These are phyloP conservation scores for Xerocomellus intermedius DNA, from an alignment of 768 basidiomycete genomes.

Conservation along the genomic window DNA sequence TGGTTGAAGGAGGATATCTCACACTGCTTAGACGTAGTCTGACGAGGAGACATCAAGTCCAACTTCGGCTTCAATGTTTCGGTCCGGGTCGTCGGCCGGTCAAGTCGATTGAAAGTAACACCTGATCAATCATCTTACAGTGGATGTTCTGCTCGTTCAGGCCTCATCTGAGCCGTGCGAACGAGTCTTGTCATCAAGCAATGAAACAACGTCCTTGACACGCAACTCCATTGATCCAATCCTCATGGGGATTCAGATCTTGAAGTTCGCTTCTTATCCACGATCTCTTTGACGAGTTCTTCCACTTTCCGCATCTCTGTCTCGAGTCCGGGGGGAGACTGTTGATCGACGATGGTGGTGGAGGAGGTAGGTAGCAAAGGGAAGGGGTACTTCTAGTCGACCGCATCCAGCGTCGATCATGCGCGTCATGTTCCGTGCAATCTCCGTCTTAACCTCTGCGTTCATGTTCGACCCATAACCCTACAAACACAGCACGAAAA, in stretches of 20 bases:
- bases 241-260: too few relatives aligned
- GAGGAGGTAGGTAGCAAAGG: background rate
- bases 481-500: background rate
- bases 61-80: too few relatives aligned
- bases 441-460: constrained; percentile 46
- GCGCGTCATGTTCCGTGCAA: constrained; percentile 52
- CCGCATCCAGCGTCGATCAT: constrained; percentile 91
- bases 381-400: constrained; percentile 86
- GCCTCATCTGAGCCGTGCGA: too few relatives aligned
- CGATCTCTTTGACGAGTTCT: constrained; percentile 90
- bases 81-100: too few relatives aligned
- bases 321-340: constrained; percentile 91
- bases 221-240: too few relatives aligned
- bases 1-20: background rate
- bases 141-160: too few relatives aligned
- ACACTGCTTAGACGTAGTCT: too few relatives aligned
- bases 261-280: constrained; percentile 56
- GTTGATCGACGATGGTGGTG: constrained; percentile 98
- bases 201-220: too few relatives aligned
- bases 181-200: too few relatives aligned
- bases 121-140: background rate
- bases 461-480: background rate
- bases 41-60: too few relatives aligned
- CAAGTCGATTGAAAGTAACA: background rate
- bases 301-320: constrained; percentile 99